phyloP scores from a whole-genome alignment of 495 filamentous ascomycete genomes.

The Penicillium macrosclerotiorum region DNA sequence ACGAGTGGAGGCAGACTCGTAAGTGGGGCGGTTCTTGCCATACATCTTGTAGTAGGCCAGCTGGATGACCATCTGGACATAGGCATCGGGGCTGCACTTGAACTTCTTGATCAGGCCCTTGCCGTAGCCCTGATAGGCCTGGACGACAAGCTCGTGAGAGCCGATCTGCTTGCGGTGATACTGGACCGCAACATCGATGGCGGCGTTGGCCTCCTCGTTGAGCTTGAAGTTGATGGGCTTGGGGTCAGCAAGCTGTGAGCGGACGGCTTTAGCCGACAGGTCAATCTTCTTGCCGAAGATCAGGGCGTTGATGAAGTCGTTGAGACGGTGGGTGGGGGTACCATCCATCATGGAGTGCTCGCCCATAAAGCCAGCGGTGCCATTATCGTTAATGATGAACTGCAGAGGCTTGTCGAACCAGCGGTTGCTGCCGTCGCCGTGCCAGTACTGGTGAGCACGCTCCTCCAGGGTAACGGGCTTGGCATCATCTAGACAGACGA shows the following conservation, averaged over 20 bases:
- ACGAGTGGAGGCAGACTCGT: constrained; percentile 93
- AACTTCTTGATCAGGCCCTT: constrained; percentile 99
- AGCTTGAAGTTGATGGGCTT: constrained; percentile 72
- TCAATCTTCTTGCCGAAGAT: constrained; percentile 92
- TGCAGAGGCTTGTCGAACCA: constrained; percentile 99
- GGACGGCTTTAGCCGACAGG: constrained; percentile 68
- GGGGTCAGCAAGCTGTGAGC: constrained; percentile 83
- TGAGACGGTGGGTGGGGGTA: constrained; percentile 93
- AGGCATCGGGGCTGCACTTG: constrained; percentile 96
- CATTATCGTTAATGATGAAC: constrained; percentile 98
- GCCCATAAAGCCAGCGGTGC: constrained; percentile 94
- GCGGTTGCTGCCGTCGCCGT: constrained; percentile 91
- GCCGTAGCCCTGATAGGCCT: constrained; percentile 95
- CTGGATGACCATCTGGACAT: constrained; percentile 98
- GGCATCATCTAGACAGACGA: constrained; percentile 93
- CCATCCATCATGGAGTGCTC: constrained; percentile 99
- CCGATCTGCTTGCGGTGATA: constrained; percentile 79
- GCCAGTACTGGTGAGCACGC: constrained; percentile 95
- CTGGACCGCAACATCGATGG: constrained; percentile 71
- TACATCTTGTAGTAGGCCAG: constrained; percentile 99
- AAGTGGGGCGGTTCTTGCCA: constrained; percentile 94
- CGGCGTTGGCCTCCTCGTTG: constrained; percentile 63
- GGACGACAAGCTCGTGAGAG: constrained; percentile 87
- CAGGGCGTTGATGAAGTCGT: constrained; percentile 85
- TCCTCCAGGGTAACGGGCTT: constrained; percentile 92